Evolutionary conservation across 2,329 filamentous ascomycete genomes (phyloP).

Genomic region (Lecanoromycetidae sp.): DNA sequence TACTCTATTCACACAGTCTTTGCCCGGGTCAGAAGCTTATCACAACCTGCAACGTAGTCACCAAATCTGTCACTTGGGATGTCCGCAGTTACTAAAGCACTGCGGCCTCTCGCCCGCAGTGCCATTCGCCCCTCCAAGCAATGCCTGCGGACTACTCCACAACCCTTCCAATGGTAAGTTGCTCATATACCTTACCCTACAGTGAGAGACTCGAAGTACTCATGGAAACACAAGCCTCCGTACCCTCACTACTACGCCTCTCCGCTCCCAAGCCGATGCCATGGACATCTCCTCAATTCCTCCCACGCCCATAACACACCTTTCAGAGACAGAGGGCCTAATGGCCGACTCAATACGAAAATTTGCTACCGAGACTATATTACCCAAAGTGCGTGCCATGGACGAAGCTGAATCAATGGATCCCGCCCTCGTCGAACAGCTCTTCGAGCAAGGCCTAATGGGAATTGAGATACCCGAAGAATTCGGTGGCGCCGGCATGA

Average conservation of each 20-base stretch:
- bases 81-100: conserved; percentile 10
- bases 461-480: conserved; percentile 95
- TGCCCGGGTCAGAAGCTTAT: not conserved
- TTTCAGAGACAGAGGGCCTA: conserved; percentile 77
- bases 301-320: conserved; percentile 83
- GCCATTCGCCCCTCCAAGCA: conserved; percentile 8
- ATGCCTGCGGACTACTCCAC: not conserved
- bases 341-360: conserved; percentile 86
- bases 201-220: not conserved
- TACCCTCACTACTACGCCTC: conserved; percentile 48
- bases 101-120: conserved; percentile 11
- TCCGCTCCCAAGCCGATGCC: conserved; percentile 37
- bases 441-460: conserved; percentile 97
- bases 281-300: conserved; percentile 62
- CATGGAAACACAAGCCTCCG: conserved; percentile 30
- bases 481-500: conserved; percentile 94
- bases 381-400: conserved; percentile 91
- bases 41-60: not conserved
- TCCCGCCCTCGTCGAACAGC: conserved; percentile 69
- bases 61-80: not conserved
- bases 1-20: not conserved
- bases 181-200: not conserved
- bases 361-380: conserved; percentile 78
- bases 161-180: conserved; percentile 8
- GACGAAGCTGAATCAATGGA: conserved; percentile 96